Evolutionary conservation across 495 filamentous ascomycete genomes (phyloP).

Genomic region (Penicillium maclennaniae): DNA sequence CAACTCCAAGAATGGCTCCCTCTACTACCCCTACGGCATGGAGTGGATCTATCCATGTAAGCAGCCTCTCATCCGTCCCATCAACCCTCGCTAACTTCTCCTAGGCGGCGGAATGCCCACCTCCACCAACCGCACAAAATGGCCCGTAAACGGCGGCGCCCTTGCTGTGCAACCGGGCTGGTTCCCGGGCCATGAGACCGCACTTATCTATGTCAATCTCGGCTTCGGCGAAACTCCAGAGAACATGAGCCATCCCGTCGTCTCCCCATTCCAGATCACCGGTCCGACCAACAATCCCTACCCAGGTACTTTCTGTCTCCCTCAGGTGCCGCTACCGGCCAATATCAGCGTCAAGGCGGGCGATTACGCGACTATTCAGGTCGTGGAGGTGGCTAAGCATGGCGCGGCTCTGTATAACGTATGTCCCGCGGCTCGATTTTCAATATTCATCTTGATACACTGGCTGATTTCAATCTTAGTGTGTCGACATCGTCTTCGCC

Average conservation of each 20-base stretch:
- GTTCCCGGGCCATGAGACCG: slow-evolving; percentile 86
- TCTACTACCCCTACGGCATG: slow-evolving; percentile 81
- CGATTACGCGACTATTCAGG: slow-evolving; percentile 90
- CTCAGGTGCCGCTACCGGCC: slow-evolving; percentile 81
- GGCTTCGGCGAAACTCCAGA: slow-evolving; percentile 76
- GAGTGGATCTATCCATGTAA: slow-evolving; percentile 98
- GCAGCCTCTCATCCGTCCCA: slow-evolving; percentile 15
- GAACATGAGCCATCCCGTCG: slow-evolving; percentile 89
- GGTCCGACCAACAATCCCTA: slow-evolving; percentile 81
- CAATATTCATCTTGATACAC: not conserved
- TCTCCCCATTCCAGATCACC: slow-evolving; percentile 77
- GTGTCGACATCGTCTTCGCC: slow-evolving; percentile 84
- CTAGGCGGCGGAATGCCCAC: slow-evolving; percentile 81
- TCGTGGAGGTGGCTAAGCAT: slow-evolving; percentile 85
- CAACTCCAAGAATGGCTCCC: slow-evolving; percentile 35
- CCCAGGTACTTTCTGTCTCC: slow-evolving; percentile 82
- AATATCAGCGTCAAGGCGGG: slow-evolving; percentile 69
- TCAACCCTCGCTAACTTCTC: not conserved
- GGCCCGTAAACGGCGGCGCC: slow-evolving; percentile 84
- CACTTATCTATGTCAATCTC: slow-evolving; percentile 90
- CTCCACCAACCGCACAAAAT: slow-evolving; percentile 81
- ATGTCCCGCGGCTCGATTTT: slow-evolving; percentile 32
- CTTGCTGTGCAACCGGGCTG: slow-evolving; percentile 88
- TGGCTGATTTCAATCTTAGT: slow-evolving; percentile 51
- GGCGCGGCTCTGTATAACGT: slow-evolving; percentile 91